phyloP scores from a whole-genome alignment of 2,329 filamentous ascomycete genomes.

The Cercospora janseana region DNA sequence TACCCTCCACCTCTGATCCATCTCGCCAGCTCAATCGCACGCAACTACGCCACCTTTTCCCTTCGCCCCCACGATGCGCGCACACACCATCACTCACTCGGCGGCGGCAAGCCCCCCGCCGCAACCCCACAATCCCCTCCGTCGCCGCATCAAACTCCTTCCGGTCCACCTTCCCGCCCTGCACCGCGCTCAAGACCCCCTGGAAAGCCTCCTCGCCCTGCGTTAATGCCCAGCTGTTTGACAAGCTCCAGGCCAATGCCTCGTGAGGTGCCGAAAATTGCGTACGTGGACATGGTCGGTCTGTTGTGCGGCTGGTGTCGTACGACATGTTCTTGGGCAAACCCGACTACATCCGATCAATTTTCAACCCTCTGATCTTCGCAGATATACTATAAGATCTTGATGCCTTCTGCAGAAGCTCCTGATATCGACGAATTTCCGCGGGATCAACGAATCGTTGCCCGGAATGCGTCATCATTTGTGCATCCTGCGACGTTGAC shows the following conservation, averaged over 20 bases:
- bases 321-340: too few species aligned
- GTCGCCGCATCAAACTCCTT: conserved; percentile 20
- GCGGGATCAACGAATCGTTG: not conserved
- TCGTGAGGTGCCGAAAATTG: conserved; percentile 35
- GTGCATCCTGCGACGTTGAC: too few species aligned
- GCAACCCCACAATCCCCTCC: conserved; percentile 16
- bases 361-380: too few species aligned
- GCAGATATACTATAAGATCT: too few species aligned
- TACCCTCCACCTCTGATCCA: too few species aligned
- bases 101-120: conserved; percentile 11
- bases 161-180: conserved; percentile 13
- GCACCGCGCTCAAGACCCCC: conserved; percentile 16
- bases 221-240: conserved; percentile 30
- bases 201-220: conserved; percentile 17
- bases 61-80: too few species aligned
- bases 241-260: conserved; percentile 41
- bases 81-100: not conserved
- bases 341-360: not conserved
- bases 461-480: too few species aligned
- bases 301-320: too few species aligned
- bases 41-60: too few species aligned
- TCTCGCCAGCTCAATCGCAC: too few species aligned
- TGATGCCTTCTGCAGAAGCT: too few species aligned
- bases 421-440: too few species aligned
- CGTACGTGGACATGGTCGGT: not conserved